Conservation (phyloP, 108 stramenopile species). For the Nitzschia palea region DNA sequence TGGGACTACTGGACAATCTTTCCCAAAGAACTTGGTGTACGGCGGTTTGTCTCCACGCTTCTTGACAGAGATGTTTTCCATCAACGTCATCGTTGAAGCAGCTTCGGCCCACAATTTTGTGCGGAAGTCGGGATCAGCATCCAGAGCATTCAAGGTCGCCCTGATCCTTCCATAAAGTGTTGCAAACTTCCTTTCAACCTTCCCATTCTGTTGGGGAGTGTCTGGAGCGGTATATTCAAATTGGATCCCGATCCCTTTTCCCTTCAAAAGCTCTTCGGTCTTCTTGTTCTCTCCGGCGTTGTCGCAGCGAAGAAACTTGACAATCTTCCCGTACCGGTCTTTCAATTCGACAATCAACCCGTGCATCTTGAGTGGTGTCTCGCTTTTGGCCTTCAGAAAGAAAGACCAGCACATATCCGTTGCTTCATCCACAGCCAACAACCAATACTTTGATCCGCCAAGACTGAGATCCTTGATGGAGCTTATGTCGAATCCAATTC, state of each 20-base stretch:
- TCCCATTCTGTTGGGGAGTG: conserved; percentile 38
- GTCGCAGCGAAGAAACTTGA: conserved; percentile 20
- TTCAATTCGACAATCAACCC: not conserved
- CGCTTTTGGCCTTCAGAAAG: conserved; percentile 23
- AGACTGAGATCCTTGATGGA: not conserved
- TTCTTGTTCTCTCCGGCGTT: conserved; percentile 39
- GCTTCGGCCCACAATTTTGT: conserved; percentile 10
- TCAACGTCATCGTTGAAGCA: not conserved
- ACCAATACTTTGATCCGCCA: conserved; percentile 15
- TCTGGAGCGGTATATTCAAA: conserved; percentile 27
- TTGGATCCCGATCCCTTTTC: not conserved
- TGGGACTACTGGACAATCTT: not conserved
- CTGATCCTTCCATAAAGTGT: not conserved
- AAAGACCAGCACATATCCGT: not conserved
- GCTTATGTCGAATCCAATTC: not conserved
- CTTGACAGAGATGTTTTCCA: not conserved
- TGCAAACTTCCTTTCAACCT: conserved; percentile 36
- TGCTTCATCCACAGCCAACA: conserved; percentile 25
- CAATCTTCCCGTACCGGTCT: not conserved
- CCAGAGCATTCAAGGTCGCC: not conserved
- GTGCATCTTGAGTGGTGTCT: not conserved
- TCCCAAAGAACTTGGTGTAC: not conserved
- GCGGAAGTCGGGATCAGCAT: not conserved
- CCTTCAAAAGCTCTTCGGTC: not conserved
- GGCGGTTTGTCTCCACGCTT: not conserved